Conservation (phyloP, 1,139 yeast species). For the Saccharomycopsis hybrid region DNA sequence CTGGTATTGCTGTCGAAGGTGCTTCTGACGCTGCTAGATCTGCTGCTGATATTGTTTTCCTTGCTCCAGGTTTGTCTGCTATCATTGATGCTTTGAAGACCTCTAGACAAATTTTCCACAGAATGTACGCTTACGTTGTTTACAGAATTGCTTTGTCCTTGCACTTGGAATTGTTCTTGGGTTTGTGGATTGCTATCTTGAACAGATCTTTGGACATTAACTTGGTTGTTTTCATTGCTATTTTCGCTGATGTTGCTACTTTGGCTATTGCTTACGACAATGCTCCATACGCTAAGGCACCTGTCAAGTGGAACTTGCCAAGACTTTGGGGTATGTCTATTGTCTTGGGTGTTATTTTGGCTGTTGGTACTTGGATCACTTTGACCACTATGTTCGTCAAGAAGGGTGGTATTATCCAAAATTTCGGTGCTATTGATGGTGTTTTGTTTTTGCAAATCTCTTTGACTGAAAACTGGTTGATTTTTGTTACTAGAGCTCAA, state of each 20-base stretch:
- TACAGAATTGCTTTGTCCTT: conserved; percentile 92
- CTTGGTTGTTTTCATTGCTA: conserved; percentile 88
- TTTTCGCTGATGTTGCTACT: conserved; percentile 94
- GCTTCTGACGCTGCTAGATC: conserved; percentile 95
- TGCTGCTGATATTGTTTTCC: conserved; percentile 94
- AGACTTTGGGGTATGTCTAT: conserved; percentile 96
- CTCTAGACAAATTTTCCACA: conserved; percentile 96
- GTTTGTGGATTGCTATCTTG: conserved; percentile 91
- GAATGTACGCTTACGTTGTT: conserved; percentile 94
- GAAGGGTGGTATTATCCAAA: conserved; percentile 87
- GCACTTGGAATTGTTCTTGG: conserved; percentile 88
- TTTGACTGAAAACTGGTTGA: conserved; percentile 92
- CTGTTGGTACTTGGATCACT: conserved; percentile 88
- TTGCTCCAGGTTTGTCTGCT: conserved; percentile 95
- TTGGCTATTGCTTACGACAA: conserved; percentile 89
- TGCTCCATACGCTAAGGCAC: conserved; percentile 95
- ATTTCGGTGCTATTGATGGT: conserved; percentile 91
- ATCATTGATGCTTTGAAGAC: conserved; percentile 91
- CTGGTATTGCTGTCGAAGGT: conserved; percentile 97
- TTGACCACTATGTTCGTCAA: conserved; percentile 84
- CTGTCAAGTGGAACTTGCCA: conserved; percentile 98
- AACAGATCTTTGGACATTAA: conserved; percentile 77
- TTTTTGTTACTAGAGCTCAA: conserved; percentile 90
- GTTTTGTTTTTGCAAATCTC: conserved; percentile 87
- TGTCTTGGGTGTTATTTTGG: conserved; percentile 72